Base-by-base conservation (phyloP, 208 protist species). In the Histomonas meleagridis region DNA sequence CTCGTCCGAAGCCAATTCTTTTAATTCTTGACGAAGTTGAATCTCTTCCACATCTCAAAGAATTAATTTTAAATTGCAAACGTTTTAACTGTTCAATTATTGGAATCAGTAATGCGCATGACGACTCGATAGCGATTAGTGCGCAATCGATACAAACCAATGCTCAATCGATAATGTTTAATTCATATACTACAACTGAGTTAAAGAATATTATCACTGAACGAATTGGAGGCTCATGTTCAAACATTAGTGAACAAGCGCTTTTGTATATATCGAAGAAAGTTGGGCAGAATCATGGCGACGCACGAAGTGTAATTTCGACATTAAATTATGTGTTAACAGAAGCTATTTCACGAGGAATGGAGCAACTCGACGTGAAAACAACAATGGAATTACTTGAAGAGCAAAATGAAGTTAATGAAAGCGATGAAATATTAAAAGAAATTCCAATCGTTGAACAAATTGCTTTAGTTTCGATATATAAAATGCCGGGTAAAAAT, bases 1-100 rank as follows among this genome's bases (percentile, higher is more conserved):
- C 51, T n/a, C 18, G n/a, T 51, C 43, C 46, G 10, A n/a, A n/a
- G n/a, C 76, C 76, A 28, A 86, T 32, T 28, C 43, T 86, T 86
- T 28, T 55, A 7, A 46, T 86, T 51, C 76, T 86, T 55, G 76
- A 86, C 55, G 76, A 86, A 55, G 76, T 86, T 55, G 76, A 86
- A 86, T 55, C 76, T 38, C 55, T 51, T 26, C 2, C 40, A 46
- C 18, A 86, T 38, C 55, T 43, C 38, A 14, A 43, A n/a, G 76
- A 86, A 32, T 55, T 86, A n/a, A n/a, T 46, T 38, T 4, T 46
- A 55, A 86, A 86, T 49, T 53, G 46, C 32, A 55, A 26, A 14
- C 23, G 76, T 21, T 51, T 43, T 43, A 86, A 86, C 0, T 86
- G 46, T 21, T 55, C 46, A 18, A 43, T 86, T 46, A 32, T 86